Base-by-base conservation (phyloP, 1,284 basidiomycete species). In the Ganoderma meredithae region DNA sequence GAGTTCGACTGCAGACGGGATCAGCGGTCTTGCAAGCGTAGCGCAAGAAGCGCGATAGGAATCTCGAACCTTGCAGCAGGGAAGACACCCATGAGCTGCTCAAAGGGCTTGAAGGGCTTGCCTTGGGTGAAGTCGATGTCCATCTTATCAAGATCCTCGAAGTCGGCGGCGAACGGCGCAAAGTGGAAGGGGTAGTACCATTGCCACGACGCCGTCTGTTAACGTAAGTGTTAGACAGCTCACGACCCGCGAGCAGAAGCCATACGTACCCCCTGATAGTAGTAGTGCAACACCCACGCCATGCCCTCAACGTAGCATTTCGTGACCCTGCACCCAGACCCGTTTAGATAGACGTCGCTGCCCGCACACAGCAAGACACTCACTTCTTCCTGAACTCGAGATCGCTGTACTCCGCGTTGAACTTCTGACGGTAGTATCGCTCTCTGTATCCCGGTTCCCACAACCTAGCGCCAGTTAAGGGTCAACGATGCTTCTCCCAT, bases 171-270 rank as follows among this genome's bases (percentile, higher is more conserved):
- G 79, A 99, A 99, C 0, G 98, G 98, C 5, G 98, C 96, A 79
- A 97, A 99, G 81, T 99, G 97, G 78, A 95, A 98, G 0, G 98
- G 98, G 79, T 99, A 99, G 81, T 93, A 99, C 98, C 98, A 99
- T 76, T 96, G 91, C 98, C 98, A 99, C 1, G 96, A 97, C 4
- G 97, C 96, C n/a, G 93, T 90, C 94, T 95, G 69, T 19, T 67
- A 64, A 40, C 67, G 56, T 40, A 69, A 33, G 39, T 44, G 41
- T 72, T 56, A 76, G 66, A 47, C 53, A 12, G 43, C 17, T 63
- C 40, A 39, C 53, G 31, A 60, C 60, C 19, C 17, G 58, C 10
- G 9, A 40, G 44, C n/a, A n/a, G 7, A 36, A 31, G 60, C 15
- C 61, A 60, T 84, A 44, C 90, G 68, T 76, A 95, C 95, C 73